Evolutionary conservation across 2,329 filamentous ascomycete genomes (phyloP), one percentile per base, ranked within the genome.

Genomic region (Alternaria sp.): DNA sequence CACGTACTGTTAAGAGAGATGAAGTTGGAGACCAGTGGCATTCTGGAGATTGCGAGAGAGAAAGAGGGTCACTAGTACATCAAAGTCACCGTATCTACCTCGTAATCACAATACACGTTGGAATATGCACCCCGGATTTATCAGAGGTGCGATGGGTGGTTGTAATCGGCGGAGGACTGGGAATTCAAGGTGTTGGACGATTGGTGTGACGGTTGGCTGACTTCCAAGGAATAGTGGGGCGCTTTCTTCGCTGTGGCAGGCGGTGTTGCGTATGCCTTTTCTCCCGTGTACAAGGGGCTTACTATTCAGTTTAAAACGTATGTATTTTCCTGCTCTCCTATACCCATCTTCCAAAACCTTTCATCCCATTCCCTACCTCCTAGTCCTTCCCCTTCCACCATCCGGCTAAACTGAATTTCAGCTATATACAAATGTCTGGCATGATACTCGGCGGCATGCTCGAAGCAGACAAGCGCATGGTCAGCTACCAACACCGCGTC

Each of bases 351-450:
- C 10, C 17, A 17, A 17, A 17, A 17, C 17, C 17, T 39, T 23
- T 39, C 36, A 6, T 39, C 5, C 9, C 21, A 7, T n/a, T 10
- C 21, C 42, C 14, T n/a, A 17, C 17, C 31, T 13, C 7, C 21
- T 4, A 2, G 17, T 17, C 7, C 0, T 8, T 17, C 31, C 31
- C 7, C 31, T 33, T 13, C 10, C 10, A 4, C 31, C 4, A 13
- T 14, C 31, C 10, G 4, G 26, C 26, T 3, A 8, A 8, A 28
- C 26, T 8, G 14, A 0, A 24, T 1, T 2, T 0, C 10, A 93
- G 91, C 29, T 94, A 92, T 72, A 81, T 93, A 14, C 90, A 93
- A 76, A 92, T 93, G 89, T 91, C 88, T n/a, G 88, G 87, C 60
- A 93, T 93, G 90, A 88, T 90, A n/a, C 71, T 92, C 33, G 91